Evolutionary conservation across 306 rosid species (phyloP).

Genomic region (Heteromeles arbutifolia): DNA sequence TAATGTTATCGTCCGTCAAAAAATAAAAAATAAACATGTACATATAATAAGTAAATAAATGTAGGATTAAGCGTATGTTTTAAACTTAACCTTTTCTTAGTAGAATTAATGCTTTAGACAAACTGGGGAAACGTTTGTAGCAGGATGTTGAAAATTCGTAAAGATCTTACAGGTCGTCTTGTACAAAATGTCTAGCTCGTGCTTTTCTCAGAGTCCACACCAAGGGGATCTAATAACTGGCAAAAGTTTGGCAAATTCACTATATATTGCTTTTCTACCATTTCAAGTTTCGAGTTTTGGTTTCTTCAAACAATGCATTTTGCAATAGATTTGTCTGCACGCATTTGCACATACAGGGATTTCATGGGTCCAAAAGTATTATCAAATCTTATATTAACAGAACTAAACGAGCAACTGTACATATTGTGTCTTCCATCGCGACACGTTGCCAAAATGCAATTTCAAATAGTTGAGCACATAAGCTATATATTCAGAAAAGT

Average conservation of each 20-base stretch:
- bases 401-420: not conserved
- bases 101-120: not conserved
- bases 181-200: not conserved
- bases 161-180: not conserved
- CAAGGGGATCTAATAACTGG: not conserved
- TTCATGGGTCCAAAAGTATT: not conserved
- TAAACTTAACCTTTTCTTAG: not conserved
- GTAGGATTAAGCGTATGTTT: no score
- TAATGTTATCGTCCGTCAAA: no score
- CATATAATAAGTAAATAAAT: no score
- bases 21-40: no score
- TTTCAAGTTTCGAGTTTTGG: not conserved
- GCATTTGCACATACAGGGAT: not conserved
- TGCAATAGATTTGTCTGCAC: not conserved
- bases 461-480: not conserved
- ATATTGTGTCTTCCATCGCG: not conserved
- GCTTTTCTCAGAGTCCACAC: not conserved
- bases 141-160: not conserved
- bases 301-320: not conserved
- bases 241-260: not conserved
- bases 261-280: not conserved
- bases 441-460: no score
- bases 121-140: not conserved
- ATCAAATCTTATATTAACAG: not conserved
- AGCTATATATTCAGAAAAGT: not conserved